Evolutionary conservation across 1,139 yeast genomes (phyloP), one percentile per base, ranked within the genome.

Genomic region (Hansenula sp.): DNA sequence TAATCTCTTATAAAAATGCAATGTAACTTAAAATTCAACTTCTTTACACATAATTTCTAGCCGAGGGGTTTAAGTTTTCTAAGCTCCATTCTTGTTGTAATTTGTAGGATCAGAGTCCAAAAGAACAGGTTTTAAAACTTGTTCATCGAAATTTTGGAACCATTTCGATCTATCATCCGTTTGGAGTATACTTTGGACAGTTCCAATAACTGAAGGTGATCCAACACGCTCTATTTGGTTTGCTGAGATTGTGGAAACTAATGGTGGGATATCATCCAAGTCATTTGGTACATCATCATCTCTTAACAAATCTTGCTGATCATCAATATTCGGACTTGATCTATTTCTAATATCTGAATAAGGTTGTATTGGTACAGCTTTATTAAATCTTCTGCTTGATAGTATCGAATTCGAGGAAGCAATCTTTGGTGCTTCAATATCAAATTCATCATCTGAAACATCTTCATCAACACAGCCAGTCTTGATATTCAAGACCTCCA

Each of bases 401-500:
- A 54, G 39, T n/a, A 50, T 42, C 29, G 47, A 33, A 40, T 53
- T 52, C 12, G 51, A 41, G 11, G 52, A 30, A 35, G 51, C 43
- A 13, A 61, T 59, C 54, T 77, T 70, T 41, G 91, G 75, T 3
- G 91, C 88, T 63, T 90, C 97, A 43, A 90, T 86, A 57, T 91
- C 98, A 62, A 93, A 93, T 62, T 93, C 98, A 60, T 93, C 98
- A 63, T 93, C 98, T 36, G 90, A 81, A 36, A 82, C 93, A 47
- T 83, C 94, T 44, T 88, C 96, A 57, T 84, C 93, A 28, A 87
- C 75, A 49, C 93, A 89, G 0, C 99, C 99, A 2, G 96, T 86
- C 53, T 86, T 85, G 53, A 94, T 94, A 40, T 96, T 95, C 54
- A 93, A 71, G 49, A 93, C 88, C 61, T 94, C 99, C 50, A 94